These are phyloP conservation scores for Cryptococcus maquisensis DNA, from an alignment of 1,284 basidiomycete genomes.

Conservation along the genomic window DNA sequence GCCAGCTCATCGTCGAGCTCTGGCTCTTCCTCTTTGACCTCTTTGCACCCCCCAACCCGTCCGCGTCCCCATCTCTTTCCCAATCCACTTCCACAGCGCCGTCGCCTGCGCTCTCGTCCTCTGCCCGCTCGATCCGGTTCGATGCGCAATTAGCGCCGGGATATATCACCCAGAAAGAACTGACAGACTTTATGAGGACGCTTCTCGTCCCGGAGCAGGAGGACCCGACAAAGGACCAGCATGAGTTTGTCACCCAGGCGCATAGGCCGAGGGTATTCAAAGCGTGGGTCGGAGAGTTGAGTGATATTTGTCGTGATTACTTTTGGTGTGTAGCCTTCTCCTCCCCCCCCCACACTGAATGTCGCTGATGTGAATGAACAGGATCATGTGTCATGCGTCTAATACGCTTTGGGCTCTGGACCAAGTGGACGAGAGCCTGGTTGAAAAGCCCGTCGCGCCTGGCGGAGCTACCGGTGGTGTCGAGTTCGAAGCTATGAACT, in stretches of 20 bases:
- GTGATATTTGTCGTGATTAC: conserved; percentile 87
- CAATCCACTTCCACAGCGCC: neutral
- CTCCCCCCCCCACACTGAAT: neutral
- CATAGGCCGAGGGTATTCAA: conserved; percentile 84
- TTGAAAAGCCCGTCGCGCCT: conserved; percentile 88
- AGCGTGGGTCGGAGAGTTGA: conserved; percentile 81
- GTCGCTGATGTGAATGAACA: conserved; percentile 8
- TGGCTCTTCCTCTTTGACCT: conserved; percentile 77
- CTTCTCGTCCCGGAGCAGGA: conserved; percentile 44
- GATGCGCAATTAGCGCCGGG: conserved; percentile 10
- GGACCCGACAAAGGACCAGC: conserved; percentile 49
- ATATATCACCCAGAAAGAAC: conserved; percentile 8
- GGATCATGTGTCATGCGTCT: conserved; percentile 92
- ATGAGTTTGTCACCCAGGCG: conserved; percentile 81
- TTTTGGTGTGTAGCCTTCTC: conserved; percentile 60
- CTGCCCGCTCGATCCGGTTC: conserved; percentile 22
- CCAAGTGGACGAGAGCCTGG: conserved; percentile 73
- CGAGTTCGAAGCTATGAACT: conserved; percentile 94
- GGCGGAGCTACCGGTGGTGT: conserved; percentile 98
- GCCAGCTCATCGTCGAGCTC: conserved; percentile 85
- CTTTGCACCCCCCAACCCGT: conserved; percentile 49
- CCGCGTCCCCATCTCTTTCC: neutral
- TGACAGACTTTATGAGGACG: conserved; percentile 30
- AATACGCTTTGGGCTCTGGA: conserved; percentile 82
- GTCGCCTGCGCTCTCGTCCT: conserved; percentile 11